Percentiles rank a stretch among this genome's conserved stretches.
phyloP scores from a whole-genome alignment of 768 basidiomycete genomes.

The Auricularia sp. region DNA sequence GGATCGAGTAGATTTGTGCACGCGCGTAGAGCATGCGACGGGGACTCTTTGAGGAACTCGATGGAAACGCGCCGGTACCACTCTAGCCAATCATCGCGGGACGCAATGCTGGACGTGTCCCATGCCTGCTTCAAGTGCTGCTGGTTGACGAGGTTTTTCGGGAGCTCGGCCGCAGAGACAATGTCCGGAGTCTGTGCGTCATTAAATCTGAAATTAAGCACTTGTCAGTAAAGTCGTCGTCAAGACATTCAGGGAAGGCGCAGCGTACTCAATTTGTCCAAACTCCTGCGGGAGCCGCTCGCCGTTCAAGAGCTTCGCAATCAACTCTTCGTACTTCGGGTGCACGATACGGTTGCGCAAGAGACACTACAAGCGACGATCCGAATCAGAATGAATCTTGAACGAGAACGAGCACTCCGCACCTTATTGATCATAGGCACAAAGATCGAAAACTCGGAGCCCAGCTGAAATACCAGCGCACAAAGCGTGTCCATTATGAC shows the following conservation, averaged over 20 bases:
- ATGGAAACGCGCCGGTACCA: constrained; percentile 92
- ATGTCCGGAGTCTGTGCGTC: constrained; percentile 38
- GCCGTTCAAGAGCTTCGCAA: constrained; percentile 81
- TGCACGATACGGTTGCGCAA: constrained; percentile 69
- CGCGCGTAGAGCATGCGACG: constrained; percentile 93
- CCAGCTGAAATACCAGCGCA: constrained; percentile 84
- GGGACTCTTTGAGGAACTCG: constrained; percentile 96
- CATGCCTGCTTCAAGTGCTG: constrained; percentile 95
- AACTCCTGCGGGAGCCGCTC: constrained; percentile 85
- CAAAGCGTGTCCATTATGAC: constrained; percentile 91
- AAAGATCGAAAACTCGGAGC: constrained; percentile 94
- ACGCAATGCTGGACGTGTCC: constrained; percentile 71
- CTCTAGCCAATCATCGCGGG: constrained; percentile 83
- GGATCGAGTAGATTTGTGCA: constrained; percentile 90
- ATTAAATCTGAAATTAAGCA: constrained; percentile 29
- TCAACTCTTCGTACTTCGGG: constrained; percentile 76
- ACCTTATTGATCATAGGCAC: constrained; percentile 97
- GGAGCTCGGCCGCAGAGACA: constrained; percentile 64
- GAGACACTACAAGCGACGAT: constrained; percentile 43
- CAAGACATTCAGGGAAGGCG: too few species aligned
- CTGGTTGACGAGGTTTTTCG: constrained; percentile 89
- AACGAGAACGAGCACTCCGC: background rate
- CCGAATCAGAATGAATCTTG: background rate
- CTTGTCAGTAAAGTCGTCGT: background rate
- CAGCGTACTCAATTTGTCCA: constrained; percentile 52